These are phyloP conservation scores for Geoglossum glabrum DNA, from an alignment of 495 filamentous ascomycete genomes.

Conservation along the genomic window DNA sequence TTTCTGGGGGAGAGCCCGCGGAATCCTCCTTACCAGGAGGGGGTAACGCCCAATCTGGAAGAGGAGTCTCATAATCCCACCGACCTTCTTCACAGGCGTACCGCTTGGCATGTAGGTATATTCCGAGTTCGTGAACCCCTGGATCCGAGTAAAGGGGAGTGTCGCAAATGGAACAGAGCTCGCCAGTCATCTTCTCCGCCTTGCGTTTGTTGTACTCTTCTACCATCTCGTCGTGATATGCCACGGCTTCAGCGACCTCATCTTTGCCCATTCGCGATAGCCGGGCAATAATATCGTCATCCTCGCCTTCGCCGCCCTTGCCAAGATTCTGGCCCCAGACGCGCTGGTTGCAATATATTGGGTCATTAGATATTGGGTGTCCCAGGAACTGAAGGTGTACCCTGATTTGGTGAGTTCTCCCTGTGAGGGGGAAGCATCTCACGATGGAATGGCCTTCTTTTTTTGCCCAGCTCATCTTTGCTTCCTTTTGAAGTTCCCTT, in stretches of 20 bases:
- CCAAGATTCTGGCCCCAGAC: conserved; percentile 76
- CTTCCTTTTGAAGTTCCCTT: conserved; percentile 3
- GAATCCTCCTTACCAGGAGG: conserved; percentile 23
- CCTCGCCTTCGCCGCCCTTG: conserved; percentile 43
- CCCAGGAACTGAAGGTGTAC: conserved; percentile 91
- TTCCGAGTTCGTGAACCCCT: conserved; percentile 66
- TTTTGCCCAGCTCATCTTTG: conserved; percentile 14
- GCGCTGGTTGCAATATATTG: conserved; percentile 83
- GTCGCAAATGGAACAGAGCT: conserved; percentile 57
- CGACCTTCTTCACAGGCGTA: conserved; percentile 63
- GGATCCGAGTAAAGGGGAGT: conserved; percentile 88
- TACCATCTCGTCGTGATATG: conserved; percentile 85
- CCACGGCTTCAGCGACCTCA: conserved; percentile 72
- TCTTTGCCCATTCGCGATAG: conserved; percentile 84
- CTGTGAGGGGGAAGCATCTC: conserved; percentile 79
- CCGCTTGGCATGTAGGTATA: conserved; percentile 78
- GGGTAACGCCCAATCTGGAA: conserved; percentile 75
- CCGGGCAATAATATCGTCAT: conserved; percentile 74
- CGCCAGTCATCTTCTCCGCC: conserved; percentile 81
- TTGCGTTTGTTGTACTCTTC: conserved; percentile 65
- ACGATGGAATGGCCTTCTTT: conserved; percentile 75
- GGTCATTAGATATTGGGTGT: conserved; percentile 89
- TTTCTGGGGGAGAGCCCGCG: background rate
- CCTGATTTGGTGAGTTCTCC: conserved; percentile 83
- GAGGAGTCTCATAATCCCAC: conserved; percentile 71